Conservation (phyloP, 768 basidiomycete species). For the Serendipita vermifera region DNA sequence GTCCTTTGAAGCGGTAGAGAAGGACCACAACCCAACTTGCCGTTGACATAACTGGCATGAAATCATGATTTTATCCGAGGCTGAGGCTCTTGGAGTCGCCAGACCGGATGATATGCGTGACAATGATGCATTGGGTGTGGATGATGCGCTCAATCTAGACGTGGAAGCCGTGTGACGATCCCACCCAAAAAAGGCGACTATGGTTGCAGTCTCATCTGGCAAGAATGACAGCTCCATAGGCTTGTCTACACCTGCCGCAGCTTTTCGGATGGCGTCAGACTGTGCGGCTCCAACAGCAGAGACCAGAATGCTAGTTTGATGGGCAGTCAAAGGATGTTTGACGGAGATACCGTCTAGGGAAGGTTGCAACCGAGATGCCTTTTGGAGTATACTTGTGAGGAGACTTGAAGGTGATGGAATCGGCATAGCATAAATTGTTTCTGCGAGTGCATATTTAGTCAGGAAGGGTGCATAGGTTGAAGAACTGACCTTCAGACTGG, state of each 20-base stretch:
- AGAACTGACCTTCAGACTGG: slow-evolving; percentile 59
- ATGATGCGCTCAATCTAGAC: too few species aligned
- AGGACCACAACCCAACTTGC: slow-evolving; percentile 70
- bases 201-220: slow-evolving; percentile 24
- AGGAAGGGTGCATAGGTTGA: not conserved
- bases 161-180: slow-evolving; percentile 24
- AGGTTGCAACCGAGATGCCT: not conserved
- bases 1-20: slow-evolving; percentile 22
- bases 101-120: slow-evolving; percentile 14
- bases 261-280: not conserved
- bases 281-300: not conserved
- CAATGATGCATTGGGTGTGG: not conserved
- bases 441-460: not conserved
- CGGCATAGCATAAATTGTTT: not conserved
- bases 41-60: slow-evolving; percentile 62
- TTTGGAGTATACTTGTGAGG: not conserved
- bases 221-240: not conserved
- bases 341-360: not conserved
- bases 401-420: slow-evolving; percentile 1
- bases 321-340: not conserved
- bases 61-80: slow-evolving; percentile 37
- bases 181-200: slow-evolving; percentile 41
- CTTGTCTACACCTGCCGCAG: not conserved
- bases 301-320: not conserved
- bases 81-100: not conserved